Percentiles rank a stretch among this genome's conserved stretches.
These are phyloP conservation scores for Pelargonium cotyledonis DNA, from an alignment of 441 rosid genomes.

Conservation along the genomic window DNA sequence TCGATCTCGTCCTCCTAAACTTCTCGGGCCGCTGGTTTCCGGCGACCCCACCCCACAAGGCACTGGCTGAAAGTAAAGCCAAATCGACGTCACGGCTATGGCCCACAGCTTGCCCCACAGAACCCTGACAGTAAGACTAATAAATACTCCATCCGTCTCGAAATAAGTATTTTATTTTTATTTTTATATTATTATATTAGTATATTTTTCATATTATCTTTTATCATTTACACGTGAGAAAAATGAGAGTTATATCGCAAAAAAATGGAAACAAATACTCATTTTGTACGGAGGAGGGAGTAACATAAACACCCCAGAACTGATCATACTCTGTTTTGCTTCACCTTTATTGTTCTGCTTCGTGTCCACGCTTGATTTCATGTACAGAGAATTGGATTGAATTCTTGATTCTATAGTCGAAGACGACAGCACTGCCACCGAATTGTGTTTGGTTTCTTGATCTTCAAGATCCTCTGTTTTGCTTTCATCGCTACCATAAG, in stretches of 20 bases:
- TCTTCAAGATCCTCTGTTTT: neutral
- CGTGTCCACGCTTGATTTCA: neutral
- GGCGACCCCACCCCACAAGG: neutral
- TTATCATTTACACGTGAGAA: too few species aligned
- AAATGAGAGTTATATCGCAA: too few species aligned
- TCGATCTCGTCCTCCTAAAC: conserved; percentile 5
- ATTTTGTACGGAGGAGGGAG: too few species aligned
- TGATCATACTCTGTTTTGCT: neutral
- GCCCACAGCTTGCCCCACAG: conserved; percentile 40
- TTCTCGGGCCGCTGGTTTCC: conserved; percentile 4
- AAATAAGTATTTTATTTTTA: too few species aligned
- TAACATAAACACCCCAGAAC: conserved; percentile 20
- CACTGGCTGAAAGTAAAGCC: conserved; percentile 25
- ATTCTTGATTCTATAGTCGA: neutral
- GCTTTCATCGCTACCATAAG: conserved; percentile 6
- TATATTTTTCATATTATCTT: too few species aligned
- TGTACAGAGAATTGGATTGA: neutral
- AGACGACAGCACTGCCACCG: neutral
- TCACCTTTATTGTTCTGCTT: neutral
- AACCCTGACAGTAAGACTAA: conserved; percentile 27
- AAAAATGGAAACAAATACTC: too few species aligned
- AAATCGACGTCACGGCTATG: conserved; percentile 34
- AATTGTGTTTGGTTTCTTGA: conserved; percentile 5
- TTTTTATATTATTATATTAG: too few species aligned
- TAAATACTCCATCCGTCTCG: too few species aligned